Evolutionary conservation across 257 asterid species (phyloP).

Genomic region (Plectranthus barbatus): DNA sequence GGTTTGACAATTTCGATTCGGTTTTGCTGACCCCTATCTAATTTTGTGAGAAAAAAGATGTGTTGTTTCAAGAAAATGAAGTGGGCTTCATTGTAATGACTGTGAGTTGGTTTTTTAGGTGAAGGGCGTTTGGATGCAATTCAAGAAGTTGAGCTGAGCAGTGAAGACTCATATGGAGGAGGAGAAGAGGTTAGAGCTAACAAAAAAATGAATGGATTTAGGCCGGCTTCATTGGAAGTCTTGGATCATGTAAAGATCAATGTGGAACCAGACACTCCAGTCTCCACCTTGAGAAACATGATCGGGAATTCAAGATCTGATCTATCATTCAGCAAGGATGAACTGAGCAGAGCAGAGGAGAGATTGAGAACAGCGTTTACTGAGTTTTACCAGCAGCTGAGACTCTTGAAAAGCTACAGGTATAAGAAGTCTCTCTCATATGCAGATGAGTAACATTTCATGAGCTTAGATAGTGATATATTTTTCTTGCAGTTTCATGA

Average conservation of each 20-base stretch:
- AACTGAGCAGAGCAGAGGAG: constrained; percentile 59
- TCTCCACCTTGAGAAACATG: constrained; percentile 46
- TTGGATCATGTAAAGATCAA: constrained; percentile 62
- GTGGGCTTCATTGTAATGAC: too few relatives aligned
- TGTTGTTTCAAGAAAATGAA: too few relatives aligned
- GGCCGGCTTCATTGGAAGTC: constrained; percentile 43
- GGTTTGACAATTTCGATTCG: too few relatives aligned
- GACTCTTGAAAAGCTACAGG: constrained; percentile 64
- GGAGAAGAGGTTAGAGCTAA: constrained; percentile 6
- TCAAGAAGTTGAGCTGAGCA: constrained; percentile 62
- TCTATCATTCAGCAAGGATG: constrained; percentile 48
- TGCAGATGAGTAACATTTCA: too few relatives aligned
- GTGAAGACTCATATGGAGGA: constrained; percentile 12
- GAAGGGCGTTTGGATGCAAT: constrained; percentile 35
- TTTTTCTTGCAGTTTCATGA: constrained; percentile 55
- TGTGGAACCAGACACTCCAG: constrained; percentile 58
- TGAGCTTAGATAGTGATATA: constrained; percentile 12
- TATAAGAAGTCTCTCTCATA: constrained; percentile 5
- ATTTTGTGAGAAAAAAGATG: too few relatives aligned
- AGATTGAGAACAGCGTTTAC: constrained; percentile 49
- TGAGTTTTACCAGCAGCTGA: constrained; percentile 58
- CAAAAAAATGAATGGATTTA: constrained; percentile 15
- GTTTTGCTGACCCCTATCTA: too few relatives aligned
- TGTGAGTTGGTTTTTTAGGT: constrained; percentile 20
- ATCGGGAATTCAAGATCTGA: constrained; percentile 32